A percentile compares a stretch with the other conserved stretches of the same genome.
Conservation (phyloP, 1,284 basidiomycete species). For the Ceratobasidium sp. region DNA sequence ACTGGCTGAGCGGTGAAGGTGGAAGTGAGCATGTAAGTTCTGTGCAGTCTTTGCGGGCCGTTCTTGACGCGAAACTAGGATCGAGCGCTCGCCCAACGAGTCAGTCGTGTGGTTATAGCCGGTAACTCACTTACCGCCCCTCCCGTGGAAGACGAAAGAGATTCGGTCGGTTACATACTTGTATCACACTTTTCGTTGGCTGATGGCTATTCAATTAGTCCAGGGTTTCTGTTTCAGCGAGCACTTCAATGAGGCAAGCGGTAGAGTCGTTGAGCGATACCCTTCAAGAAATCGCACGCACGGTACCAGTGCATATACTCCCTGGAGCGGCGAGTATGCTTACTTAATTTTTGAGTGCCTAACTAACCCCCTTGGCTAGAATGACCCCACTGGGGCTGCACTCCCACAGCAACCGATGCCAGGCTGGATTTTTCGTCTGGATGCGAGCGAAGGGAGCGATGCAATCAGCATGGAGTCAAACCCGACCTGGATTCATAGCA, state of each 20-base stretch:
- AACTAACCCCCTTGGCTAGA: conserved; percentile 79
- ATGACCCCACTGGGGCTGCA: conserved; percentile 89
- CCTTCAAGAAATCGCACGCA: conserved; percentile 77
- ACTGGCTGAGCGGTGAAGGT: conserved; percentile 39
- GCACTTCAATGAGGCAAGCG: conserved; percentile 30
- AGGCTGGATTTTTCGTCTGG: conserved; percentile 82
- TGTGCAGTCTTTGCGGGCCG: not conserved
- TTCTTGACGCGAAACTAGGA: not conserved
- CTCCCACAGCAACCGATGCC: conserved; percentile 96
- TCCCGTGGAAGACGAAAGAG: conserved; percentile 31
- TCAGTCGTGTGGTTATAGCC: conserved; percentile 37
- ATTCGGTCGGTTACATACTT: conserved; percentile 11
- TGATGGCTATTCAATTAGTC: conserved; percentile 2
- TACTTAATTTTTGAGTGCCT: conserved; percentile 73
- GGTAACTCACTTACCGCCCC: conserved; percentile 30
- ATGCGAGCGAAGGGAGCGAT: conserved; percentile 54
- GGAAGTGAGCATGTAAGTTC: conserved; percentile 26
- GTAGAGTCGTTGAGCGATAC: conserved; percentile 54
- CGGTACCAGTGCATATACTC: conserved; percentile 84
- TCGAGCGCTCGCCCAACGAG: conserved; percentile 24
- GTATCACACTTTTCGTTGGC: not conserved
- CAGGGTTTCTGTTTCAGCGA: conserved; percentile 27
- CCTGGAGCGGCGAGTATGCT: conserved; percentile 71
- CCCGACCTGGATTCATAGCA: conserved; percentile 81
- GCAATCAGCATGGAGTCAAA: conserved; percentile 88